phyloP scores from a whole-genome alignment of 2,329 filamentous ascomycete genomes.

The Sporothrix variecibatus region DNA sequence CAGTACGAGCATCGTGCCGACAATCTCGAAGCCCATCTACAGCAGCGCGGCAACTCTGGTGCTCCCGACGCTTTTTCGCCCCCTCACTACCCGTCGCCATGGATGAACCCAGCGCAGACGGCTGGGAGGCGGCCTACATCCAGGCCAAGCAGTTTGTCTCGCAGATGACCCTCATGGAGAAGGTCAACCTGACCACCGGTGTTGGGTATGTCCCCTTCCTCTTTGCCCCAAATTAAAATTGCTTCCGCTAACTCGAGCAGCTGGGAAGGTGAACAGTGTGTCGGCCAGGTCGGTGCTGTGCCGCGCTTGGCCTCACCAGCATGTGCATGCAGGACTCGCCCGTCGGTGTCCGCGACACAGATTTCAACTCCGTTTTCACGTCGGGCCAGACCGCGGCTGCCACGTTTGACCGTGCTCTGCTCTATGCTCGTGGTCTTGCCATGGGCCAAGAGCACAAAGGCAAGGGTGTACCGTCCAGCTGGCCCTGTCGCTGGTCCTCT shows the following conservation, averaged over 20 bases:
- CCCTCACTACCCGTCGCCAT: slow-evolving; percentile 83
- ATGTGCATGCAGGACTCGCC: slow-evolving; percentile 89
- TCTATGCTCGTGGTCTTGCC: slow-evolving; percentile 68
- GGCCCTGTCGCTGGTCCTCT: slow-evolving; percentile 72
- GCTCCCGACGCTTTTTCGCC: slow-evolving; percentile 44
- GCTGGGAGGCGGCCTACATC: slow-evolving; percentile 74
- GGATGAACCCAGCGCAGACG: slow-evolving; percentile 71
- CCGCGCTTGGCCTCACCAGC: slow-evolving; percentile 69
- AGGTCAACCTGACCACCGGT: slow-evolving; percentile 93
- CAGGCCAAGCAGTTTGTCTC: slow-evolving; percentile 79
- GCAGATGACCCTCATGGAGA: slow-evolving; percentile 79
- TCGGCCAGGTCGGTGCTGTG: slow-evolving; percentile 73
- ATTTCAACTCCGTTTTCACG: slow-evolving; percentile 81
- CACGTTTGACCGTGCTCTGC: slow-evolving; percentile 75
- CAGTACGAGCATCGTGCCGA: background rate
- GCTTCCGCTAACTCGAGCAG: slow-evolving; percentile 38
- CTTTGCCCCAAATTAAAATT: too few relatives aligned
- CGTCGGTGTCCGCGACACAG: slow-evolving; percentile 73
- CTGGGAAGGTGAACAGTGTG: slow-evolving; percentile 71
- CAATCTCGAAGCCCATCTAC: slow-evolving; percentile 26
- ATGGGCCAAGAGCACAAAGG: slow-evolving; percentile 71
- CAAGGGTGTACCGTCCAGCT: slow-evolving; percentile 76
- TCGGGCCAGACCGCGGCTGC: slow-evolving; percentile 77
- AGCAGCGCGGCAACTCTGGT: slow-evolving; percentile 28
- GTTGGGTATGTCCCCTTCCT: slow-evolving; percentile 62